Evolutionary conservation across 1,284 basidiomycete species (phyloP).

Genomic region (Dichomitus squalens): DNA sequence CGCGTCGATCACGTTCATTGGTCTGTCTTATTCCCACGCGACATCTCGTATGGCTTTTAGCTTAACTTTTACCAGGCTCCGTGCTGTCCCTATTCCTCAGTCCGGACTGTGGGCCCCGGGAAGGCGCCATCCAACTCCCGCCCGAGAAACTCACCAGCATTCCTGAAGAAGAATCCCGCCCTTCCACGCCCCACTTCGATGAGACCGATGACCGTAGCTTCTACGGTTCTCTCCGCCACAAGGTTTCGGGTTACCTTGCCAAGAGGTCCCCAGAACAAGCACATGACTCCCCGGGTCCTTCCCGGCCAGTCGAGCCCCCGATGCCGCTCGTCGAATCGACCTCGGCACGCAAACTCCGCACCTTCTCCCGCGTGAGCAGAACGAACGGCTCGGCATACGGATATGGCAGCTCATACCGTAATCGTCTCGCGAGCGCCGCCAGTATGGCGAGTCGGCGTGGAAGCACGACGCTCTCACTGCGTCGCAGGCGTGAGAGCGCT

Average conservation of each 20-base stretch:
- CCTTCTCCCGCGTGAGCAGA: slow-evolving; percentile 56
- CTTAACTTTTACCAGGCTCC: slow-evolving; percentile 55
- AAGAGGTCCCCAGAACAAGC: slow-evolving; percentile 47
- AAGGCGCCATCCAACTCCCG: slow-evolving; percentile 80
- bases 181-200: slow-evolving; percentile 49
- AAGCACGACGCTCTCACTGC: slow-evolving; percentile 49
- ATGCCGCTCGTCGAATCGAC: slow-evolving; percentile 47
- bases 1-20: slow-evolving; percentile 70
- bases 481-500: slow-evolving; percentile 51
- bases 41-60: background rate
- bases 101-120: slow-evolving; percentile 86
- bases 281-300: slow-evolving; percentile 24
- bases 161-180: slow-evolving; percentile 53
- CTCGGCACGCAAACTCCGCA: slow-evolving; percentile 42
- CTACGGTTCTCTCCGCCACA: slow-evolving; percentile 31
- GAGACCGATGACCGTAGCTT: slow-evolving; percentile 35
- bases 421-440: slow-evolving; percentile 44
- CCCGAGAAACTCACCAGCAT: slow-evolving; percentile 71
- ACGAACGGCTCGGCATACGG: slow-evolving; percentile 80
- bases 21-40: slow-evolving; percentile 40
- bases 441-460: slow-evolving; percentile 46
- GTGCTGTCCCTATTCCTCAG: slow-evolving; percentile 88
- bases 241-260: slow-evolving; percentile 52
- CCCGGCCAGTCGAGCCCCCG: slow-evolving; percentile 38
- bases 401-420: slow-evolving; percentile 59